Percentiles rank a stretch among this genome's conserved stretches.
Evolutionary conservation across 768 basidiomycete species (phyloP).

Genomic region (Trichaptum fuscoviolaceum): DNA sequence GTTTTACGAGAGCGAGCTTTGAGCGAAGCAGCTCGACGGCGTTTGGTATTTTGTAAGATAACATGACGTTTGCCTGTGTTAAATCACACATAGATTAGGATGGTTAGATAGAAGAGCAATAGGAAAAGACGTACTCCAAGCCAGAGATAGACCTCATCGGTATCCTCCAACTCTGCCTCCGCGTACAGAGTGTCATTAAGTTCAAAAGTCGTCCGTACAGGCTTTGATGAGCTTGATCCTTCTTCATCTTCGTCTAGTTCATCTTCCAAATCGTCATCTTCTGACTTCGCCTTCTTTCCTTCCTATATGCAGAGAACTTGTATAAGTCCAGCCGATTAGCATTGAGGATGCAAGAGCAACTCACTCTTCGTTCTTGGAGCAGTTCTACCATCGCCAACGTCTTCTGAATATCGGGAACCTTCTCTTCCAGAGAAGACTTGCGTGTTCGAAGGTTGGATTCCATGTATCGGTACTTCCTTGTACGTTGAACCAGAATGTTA

Average conservation of each 20-base stretch:
- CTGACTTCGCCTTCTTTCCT: constrained; percentile 44
- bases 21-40: constrained; percentile 69
- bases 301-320: constrained; percentile 36
- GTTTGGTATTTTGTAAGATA: constrained; percentile 81
- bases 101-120: constrained; percentile 5
- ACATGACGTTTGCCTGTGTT: constrained; percentile 90
- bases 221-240: constrained; percentile 32
- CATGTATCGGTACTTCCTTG: constrained; percentile 98
- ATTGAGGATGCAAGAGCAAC: constrained; percentile 19
- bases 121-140: constrained; percentile 67
- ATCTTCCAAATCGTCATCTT: constrained; percentile 45
- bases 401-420: constrained; percentile 94
- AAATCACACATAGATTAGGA: background rate
- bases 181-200: constrained; percentile 94
- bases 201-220: constrained; percentile 84
- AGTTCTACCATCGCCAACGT: constrained; percentile 87
- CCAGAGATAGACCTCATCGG: constrained; percentile 91
- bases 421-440: constrained; percentile 75
- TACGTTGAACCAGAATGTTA: constrained; percentile 23
- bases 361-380: constrained; percentile 64
- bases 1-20: constrained; percentile 71
- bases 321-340: constrained; percentile 8
- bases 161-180: constrained; percentile 82
- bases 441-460: constrained; percentile 79
- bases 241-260: constrained; percentile 46